Evolutionary conservation across 371 early-diverging fungal species (phyloP).

Genomic region (Coemansia sp.): DNA sequence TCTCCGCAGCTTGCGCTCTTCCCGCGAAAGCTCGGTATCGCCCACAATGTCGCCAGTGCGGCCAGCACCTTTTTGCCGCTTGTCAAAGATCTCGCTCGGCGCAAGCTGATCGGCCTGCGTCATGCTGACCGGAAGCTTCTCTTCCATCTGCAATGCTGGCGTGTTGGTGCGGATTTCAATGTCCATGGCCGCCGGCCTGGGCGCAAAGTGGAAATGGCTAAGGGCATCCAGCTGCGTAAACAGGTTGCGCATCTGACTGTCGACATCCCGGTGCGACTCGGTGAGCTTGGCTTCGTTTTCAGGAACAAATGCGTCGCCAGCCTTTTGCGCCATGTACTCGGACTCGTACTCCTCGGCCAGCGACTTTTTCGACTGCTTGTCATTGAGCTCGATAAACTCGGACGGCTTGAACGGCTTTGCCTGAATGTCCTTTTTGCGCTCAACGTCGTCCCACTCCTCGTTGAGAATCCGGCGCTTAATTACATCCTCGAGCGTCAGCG

Average conservation of each 20-base stretch:
- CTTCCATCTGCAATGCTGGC: slow-evolving; percentile 92
- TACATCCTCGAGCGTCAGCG: slow-evolving; percentile 83
- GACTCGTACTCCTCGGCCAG: slow-evolving; percentile 91
- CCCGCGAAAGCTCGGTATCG: slow-evolving; percentile 70
- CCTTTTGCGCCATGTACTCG: slow-evolving; percentile 71
- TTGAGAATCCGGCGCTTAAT: slow-evolving; percentile 89
- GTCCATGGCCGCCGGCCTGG: slow-evolving; percentile 61
- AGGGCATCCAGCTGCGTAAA: slow-evolving; percentile 85
- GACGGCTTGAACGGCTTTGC: slow-evolving; percentile 77
- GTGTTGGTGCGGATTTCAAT: slow-evolving; percentile 76
- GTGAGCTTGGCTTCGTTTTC: slow-evolving; percentile 62
- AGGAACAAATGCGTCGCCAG: slow-evolving; percentile 58
- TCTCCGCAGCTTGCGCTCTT: slow-evolving; percentile 69
- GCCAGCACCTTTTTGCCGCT: slow-evolving; percentile 57
- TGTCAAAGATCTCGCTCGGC: slow-evolving; percentile 87
- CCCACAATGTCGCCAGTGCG: slow-evolving; percentile 56
- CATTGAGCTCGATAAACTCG: slow-evolving; percentile 72
- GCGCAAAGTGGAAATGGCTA: slow-evolving; percentile 89
- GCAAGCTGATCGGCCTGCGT: slow-evolving; percentile 80
- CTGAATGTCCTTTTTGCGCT: slow-evolving; percentile 65
- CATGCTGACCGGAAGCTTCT: slow-evolving; percentile 86
- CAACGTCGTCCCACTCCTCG: slow-evolving; percentile 88
- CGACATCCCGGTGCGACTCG: slow-evolving; percentile 78
- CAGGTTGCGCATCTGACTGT: slow-evolving; percentile 67
- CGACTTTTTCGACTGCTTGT: slow-evolving; percentile 79